A percentile compares a stretch with the other conserved stretches of the same genome.
These are phyloP conservation scores for Ananas comosus DNA, from an alignment of 176 grass and related monocot species.

Conservation along the genomic window DNA sequence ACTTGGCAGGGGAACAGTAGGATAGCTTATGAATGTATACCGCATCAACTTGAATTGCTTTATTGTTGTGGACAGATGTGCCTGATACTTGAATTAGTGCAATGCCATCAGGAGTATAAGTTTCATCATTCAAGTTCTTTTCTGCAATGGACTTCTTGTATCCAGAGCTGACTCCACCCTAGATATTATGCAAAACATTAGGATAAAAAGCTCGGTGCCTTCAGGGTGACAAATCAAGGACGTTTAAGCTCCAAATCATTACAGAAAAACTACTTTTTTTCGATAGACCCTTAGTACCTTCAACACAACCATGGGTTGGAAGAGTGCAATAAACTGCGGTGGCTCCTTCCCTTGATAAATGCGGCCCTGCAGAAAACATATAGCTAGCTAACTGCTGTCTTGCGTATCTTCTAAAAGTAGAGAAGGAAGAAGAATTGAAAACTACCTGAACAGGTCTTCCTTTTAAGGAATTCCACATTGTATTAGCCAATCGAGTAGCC, in stretches of 20 bases:
- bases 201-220: neutral
- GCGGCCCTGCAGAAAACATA: constrained; percentile 45
- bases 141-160: constrained; percentile 57
- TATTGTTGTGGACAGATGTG: constrained; percentile 67
- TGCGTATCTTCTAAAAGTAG: constrained; percentile 17
- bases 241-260: neutral
- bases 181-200: constrained; percentile 23
- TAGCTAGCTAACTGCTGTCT: constrained; percentile 14
- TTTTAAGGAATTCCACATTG: constrained; percentile 88
- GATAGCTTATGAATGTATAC: constrained; percentile 24
- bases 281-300: constrained; percentile 40
- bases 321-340: constrained; percentile 87
- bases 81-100: constrained; percentile 76
- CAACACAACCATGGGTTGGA: constrained; percentile 89
- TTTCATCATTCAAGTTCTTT: constrained; percentile 49
- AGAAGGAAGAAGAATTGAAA: constrained; percentile 21
- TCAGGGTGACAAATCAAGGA: neutral
- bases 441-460: constrained; percentile 75
- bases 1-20: no score
- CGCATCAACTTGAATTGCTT: constrained; percentile 83
- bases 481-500: constrained; percentile 47
- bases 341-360: constrained; percentile 91
- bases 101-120: constrained; percentile 64
- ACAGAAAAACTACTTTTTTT: neutral
- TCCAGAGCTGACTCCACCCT: constrained; percentile 77